Evolutionary conservation across 2,329 filamentous ascomycete genomes (phyloP).

Genomic region (Macrophomina pseudophaseolina): DNA sequence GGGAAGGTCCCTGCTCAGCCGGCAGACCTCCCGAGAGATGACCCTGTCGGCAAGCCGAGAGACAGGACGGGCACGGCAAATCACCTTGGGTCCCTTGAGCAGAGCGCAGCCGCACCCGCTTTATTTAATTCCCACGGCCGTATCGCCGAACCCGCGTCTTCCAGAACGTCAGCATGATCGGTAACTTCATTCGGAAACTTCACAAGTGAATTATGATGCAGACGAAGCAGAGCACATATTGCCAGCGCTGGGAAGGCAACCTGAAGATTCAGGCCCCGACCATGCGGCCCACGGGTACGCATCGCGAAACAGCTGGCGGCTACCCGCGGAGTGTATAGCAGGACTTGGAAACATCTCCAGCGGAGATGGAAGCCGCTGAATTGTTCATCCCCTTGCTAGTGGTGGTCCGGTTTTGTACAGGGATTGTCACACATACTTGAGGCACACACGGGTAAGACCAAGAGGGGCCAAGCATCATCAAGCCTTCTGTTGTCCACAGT

Average conservation of each 20-base stretch:
- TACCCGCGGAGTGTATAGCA: background rate
- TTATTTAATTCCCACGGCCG: background rate
- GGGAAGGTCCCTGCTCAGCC: conserved; percentile 15
- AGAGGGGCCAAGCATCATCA: background rate
- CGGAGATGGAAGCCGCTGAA: background rate
- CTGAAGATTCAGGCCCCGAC: background rate
- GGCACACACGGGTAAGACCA: background rate
- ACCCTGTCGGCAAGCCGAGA: conserved; percentile 7
- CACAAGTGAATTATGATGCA: background rate
- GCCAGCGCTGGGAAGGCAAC: background rate
- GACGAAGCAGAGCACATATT: conserved; percentile 9
- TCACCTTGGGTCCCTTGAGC: background rate
- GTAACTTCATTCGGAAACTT: background rate
- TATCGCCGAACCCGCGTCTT: background rate
- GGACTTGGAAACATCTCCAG: conserved; percentile 13
- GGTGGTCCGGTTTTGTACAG: background rate
- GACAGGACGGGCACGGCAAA: background rate
- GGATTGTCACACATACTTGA: conserved; percentile 8
- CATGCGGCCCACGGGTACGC: background rate
- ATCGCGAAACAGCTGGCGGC: background rate
- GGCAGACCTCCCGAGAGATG: background rate
- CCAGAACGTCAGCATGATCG: background rate
- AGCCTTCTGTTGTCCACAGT: background rate
- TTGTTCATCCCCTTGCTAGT: background rate
- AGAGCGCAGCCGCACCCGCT: background rate